These are phyloP conservation scores for Exidia glandulosa DNA, from an alignment of 768 basidiomycete genomes.

Conservation along the genomic window DNA sequence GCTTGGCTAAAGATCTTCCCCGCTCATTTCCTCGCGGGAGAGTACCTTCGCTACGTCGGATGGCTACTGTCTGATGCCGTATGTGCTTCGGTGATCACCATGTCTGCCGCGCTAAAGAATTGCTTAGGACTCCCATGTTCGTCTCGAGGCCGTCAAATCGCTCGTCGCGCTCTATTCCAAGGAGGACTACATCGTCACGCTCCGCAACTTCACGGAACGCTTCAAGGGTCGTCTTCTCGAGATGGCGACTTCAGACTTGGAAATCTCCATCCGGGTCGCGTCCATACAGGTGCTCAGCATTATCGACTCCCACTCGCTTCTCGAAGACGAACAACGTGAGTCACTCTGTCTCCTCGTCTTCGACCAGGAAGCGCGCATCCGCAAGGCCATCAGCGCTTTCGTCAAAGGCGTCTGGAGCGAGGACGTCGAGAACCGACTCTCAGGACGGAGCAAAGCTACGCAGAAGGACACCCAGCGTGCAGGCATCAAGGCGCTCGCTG, in stretches of 20 bases:
- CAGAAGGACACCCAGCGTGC: conserved; percentile 44
- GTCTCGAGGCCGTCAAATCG: conserved; percentile 80
- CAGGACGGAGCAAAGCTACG: conserved; percentile 26
- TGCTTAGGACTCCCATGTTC: conserved; percentile 54
- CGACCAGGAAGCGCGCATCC: conserved; percentile 70
- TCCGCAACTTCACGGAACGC: conserved; percentile 90
- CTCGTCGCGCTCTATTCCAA: conserved; percentile 74
- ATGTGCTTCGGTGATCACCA: too few relatives aligned
- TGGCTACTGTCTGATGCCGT: conserved; percentile 90
- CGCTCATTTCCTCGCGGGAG: conserved; percentile 73
- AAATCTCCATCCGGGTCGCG: conserved; percentile 74
- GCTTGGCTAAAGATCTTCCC: conserved; percentile 86
- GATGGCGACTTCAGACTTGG: conserved; percentile 85
- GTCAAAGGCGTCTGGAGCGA: conserved; percentile 78
- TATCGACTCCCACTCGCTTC: conserved; percentile 69
- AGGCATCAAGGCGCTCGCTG: conserved; percentile 61
- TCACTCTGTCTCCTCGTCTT: conserved; percentile 73
- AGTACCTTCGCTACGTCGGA: conserved; percentile 87
- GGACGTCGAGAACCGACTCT: conserved; percentile 51
- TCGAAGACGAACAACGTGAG: conserved; percentile 83
- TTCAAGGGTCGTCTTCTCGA: conserved; percentile 85
- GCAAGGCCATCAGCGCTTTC: conserved; percentile 72
- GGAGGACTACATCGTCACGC: conserved; percentile 56
- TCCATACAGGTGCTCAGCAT: conserved; percentile 75
- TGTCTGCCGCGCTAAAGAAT: background rate